Evolutionary conservation across 2,329 filamentous ascomycete genomes (phyloP), one percentile per base, ranked within the genome.

Genomic region (Fusarium coffeatum): DNA sequence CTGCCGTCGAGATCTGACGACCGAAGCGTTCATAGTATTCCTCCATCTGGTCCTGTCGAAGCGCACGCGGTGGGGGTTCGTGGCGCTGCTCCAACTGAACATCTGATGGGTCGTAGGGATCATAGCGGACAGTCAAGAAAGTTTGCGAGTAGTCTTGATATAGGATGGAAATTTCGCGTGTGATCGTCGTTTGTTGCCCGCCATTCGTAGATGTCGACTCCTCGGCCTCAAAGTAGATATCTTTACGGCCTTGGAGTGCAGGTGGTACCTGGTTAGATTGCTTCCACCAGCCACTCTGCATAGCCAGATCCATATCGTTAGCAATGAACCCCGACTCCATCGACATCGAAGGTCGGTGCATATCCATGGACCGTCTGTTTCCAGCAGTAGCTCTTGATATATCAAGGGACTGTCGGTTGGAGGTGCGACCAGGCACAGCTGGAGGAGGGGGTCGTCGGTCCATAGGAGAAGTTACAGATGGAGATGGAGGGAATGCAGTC

Each of bases 91-190:
- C 92, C 9, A 98, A 80, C 34, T 88, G 84, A 13, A 90, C 91
- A 74, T 95, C 90, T 3, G 87, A 84, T 5, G 92, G 87, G 76
- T 97, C 90, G 55, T 89, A 87, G 2, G 90, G 84, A 78, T 97
- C 92, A 78, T 92, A 98, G 53, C 87, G 90, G 20, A 90, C 92
- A 0, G 91, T 93, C 75, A 99, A 88, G 69, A 97, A 86, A 0
- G 95, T 98, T 78, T 98, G 96, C 20, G 94, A 98, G 80, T 99
- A 99, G 81, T 99, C 96, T 75, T 94, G 90, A 83, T 93, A 99
- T 11, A 99, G 83, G n/a, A 98, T 84, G 73, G 92, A 96, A 43
- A 98, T 86, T 64, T 94, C 90, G 71, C 94, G 94, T 9, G 91
- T 92, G 22, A 97, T 83, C 2, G 86, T 87, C 1, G 89, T 89